Evolutionary conservation across 805 yeast genomes (phyloP).

Genomic region (Kregervanrija delftensis): DNA sequence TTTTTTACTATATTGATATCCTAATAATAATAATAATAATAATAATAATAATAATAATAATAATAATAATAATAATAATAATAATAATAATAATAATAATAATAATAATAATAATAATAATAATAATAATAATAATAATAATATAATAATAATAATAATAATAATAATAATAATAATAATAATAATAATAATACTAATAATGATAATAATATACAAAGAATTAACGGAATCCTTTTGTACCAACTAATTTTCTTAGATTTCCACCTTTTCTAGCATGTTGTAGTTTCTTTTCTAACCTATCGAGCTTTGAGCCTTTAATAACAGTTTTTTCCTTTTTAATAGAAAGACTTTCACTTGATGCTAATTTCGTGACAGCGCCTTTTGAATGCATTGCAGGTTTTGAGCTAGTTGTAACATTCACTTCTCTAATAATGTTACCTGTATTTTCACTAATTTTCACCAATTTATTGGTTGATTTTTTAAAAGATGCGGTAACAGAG

Average conservation of each 20-base stretch:
- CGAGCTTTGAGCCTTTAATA: constrained; percentile 7
- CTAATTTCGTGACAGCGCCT: constrained; percentile 24
- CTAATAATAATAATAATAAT: too few relatives aligned
- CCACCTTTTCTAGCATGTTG: constrained; percentile 12
- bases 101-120: too few relatives aligned
- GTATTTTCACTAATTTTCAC: constrained; percentile 16
- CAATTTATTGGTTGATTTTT: constrained; percentile 9
- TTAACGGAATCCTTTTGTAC: too few relatives aligned
- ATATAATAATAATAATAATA: too few relatives aligned
- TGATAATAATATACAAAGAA: too few relatives aligned
- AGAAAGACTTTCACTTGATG: constrained; percentile 4
- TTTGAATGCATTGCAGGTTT: constrained; percentile 17
- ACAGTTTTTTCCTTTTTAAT: constrained; percentile 5
- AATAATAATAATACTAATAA: too few relatives aligned
- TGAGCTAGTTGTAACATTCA: constrained; percentile 24
- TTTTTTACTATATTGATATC: neutral
- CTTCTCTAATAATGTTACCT: constrained; percentile 22
- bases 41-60: too few relatives aligned
- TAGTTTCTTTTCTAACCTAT: constrained; percentile 11
- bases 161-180: too few relatives aligned
- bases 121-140: too few relatives aligned
- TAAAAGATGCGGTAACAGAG: constrained; percentile 27
- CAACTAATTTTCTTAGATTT: neutral
- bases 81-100: too few relatives aligned
- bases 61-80: too few relatives aligned